Base-by-base conservation (phyloP, 1,284 basidiomycete genomes). In the Apiotrichum mycotoxinovorans region DNA sequence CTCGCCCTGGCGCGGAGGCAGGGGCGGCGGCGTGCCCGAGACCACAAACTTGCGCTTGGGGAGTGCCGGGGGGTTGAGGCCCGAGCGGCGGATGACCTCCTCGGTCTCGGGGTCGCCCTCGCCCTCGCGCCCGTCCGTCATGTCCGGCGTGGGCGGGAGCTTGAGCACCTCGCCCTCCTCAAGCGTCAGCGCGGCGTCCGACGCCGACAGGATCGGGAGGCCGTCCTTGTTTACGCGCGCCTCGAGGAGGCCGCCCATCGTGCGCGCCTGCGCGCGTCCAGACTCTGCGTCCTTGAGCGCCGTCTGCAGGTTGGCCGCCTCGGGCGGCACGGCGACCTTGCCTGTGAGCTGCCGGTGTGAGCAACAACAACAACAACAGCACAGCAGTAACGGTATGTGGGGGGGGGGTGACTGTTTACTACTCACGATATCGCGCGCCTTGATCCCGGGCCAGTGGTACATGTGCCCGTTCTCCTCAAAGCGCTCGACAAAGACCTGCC, bases 231-330 rank as follows among this genome's bases (percentile, higher is more conserved):
- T 69, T 11, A 72, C 57, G 26, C 65, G 52, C 5, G 63, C 64
- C 30, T 77, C 69, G 51, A 76, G 72, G 3, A 67, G 65, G 10
- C 70, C 67, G 27, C 74, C 78, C 26, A 71, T 17, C 38, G 49
- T 72, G 30, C 65, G 57, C 9, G 52, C 57, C 58, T 83, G 82
- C 0, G 82, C 81, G 15, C 65, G 61, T n/a, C 82, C 82, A 0
- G 74, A 68, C 55, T 81, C 80, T n/a, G 82, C 81, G 52, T 81
- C 81, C 11, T 70, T 59, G 7, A 83, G 68, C 0, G 81, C 80
- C 11, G 70, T 41, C 47, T 77, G 70, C 8, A 83, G 71, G 1
- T 68, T 57, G 12, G 70, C 73, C 1, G 78, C 80, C 61, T 79
- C 76, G 2, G 65, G 68, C 0, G 82, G 82, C 3, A 79, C 70